phyloP scores from a whole-genome alignment of 495 filamentous ascomycete species.

The Neurospora tetrasperma region DNA sequence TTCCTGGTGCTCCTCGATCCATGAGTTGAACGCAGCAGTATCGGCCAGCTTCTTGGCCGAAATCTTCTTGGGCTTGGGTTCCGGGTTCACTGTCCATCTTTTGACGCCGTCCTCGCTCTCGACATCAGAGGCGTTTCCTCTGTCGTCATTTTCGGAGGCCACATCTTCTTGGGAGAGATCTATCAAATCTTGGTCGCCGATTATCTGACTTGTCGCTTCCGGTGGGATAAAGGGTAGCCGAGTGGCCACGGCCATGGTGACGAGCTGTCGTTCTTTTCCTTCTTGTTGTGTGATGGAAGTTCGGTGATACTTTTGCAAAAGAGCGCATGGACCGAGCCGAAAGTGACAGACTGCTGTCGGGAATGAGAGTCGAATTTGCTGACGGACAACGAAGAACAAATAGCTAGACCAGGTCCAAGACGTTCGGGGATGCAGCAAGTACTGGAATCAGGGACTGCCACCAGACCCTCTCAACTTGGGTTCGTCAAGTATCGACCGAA shows the following conservation, averaged over 20 bases:
- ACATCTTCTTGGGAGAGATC: neutral
- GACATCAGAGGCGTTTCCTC: slow-evolving; percentile 7
- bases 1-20: slow-evolving; percentile 26
- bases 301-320: neutral
- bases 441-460: neutral
- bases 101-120: slow-evolving; percentile 22
- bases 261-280: neutral
- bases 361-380: neutral
- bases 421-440: neutral
- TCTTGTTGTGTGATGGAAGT: neutral
- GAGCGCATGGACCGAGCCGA: neutral
- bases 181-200: neutral
- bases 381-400: neutral
- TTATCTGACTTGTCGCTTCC: neutral
- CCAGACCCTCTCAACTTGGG: neutral
- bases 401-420: neutral
- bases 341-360: neutral
- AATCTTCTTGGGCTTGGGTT: slow-evolving; percentile 22
- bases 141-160: slow-evolving; percentile 7
- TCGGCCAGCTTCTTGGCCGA: slow-evolving; percentile 40
- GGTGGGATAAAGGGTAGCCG: neutral
- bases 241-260: neutral
- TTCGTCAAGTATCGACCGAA: neutral
- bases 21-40: slow-evolving; percentile 42
- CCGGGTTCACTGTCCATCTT: slow-evolving; percentile 13